phyloP scores from a whole-genome alignment of 805 yeast genomes.

The Cyberlindnera euphorbiae region DNA sequence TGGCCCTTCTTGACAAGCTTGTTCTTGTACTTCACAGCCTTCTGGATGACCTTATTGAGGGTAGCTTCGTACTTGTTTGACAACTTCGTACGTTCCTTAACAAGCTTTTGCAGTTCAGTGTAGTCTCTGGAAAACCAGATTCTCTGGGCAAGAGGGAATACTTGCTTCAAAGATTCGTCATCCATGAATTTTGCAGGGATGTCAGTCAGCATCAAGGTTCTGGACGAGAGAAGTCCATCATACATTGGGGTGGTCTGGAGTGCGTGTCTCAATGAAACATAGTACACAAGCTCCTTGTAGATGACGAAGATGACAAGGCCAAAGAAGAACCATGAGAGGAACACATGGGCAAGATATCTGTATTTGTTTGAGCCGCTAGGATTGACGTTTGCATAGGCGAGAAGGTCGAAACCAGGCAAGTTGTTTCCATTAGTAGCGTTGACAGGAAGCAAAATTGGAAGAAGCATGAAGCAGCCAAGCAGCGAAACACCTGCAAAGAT shows the following conservation, averaged over 20 bases:
- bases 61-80: slow-evolving; percentile 59
- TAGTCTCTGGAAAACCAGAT: slow-evolving; percentile 64
- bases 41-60: slow-evolving; percentile 53
- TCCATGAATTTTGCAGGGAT: slow-evolving; percentile 40
- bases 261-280: slow-evolving; percentile 67
- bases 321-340: slow-evolving; percentile 69
- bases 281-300: slow-evolving; percentile 70
- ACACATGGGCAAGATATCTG: slow-evolving; percentile 69
- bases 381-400: slow-evolving; percentile 58
- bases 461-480: slow-evolving; percentile 16
- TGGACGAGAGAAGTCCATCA: slow-evolving; percentile 62
- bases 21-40: slow-evolving; percentile 51
- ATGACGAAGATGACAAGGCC: slow-evolving; percentile 61
- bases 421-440: slow-evolving; percentile 65
- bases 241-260: slow-evolving; percentile 68
- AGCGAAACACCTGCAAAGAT: slow-evolving; percentile 37
- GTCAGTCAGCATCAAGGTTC: slow-evolving; percentile 70
- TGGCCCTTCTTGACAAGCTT: slow-evolving; percentile 56
- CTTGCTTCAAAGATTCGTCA: slow-evolving; percentile 46
- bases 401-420: slow-evolving; percentile 54
- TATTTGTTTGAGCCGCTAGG: slow-evolving; percentile 38
- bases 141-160: slow-evolving; percentile 59
- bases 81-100: slow-evolving; percentile 60
- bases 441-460: slow-evolving; percentile 65
- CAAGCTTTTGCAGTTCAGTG: slow-evolving; percentile 47